Conservation (phyloP, 495 filamentous ascomycete species). For the Podospora comata region DNA sequence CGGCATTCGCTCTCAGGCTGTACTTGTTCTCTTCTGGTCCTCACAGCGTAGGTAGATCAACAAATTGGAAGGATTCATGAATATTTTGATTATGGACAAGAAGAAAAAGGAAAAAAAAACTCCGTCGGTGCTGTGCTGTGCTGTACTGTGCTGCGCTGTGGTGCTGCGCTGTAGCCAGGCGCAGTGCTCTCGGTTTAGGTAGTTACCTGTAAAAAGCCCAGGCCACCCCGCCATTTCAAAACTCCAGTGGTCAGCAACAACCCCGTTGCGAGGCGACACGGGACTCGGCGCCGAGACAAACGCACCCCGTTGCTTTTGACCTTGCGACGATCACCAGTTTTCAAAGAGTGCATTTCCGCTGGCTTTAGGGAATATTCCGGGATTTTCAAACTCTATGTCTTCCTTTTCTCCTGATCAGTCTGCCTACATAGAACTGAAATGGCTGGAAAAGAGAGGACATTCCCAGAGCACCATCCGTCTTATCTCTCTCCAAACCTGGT, state of each 20-base stretch:
- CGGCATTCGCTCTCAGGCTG: background rate
- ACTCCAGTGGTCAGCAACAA: constrained; percentile 2
- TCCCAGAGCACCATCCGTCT: no score
- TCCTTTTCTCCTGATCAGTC: background rate
- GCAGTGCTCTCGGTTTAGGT: background rate
- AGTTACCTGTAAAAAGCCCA: background rate
- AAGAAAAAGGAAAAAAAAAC: background rate
- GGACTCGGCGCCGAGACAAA: constrained; percentile 8
- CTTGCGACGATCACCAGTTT: background rate
- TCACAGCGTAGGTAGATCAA: background rate
- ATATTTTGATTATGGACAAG: background rate
- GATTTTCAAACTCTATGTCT: background rate
- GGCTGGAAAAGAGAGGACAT: no score
- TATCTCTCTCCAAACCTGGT: background rate
- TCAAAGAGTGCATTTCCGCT: background rate
- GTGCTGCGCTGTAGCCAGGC: no score
- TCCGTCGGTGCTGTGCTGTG: background rate
- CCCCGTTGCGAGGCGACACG: constrained; percentile 12
- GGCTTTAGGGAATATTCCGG: no score
- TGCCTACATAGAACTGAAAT: no score
- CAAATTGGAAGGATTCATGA: background rate
- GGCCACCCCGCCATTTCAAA: background rate
- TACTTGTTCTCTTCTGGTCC: background rate
- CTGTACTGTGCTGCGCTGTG: no score
- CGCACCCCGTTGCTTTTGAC: background rate